A percentile compares a stretch with the other conserved stretches of the same genome.
phyloP scores from a whole-genome alignment of 495 filamentous ascomycete species.

The Aspergillus leporis region DNA sequence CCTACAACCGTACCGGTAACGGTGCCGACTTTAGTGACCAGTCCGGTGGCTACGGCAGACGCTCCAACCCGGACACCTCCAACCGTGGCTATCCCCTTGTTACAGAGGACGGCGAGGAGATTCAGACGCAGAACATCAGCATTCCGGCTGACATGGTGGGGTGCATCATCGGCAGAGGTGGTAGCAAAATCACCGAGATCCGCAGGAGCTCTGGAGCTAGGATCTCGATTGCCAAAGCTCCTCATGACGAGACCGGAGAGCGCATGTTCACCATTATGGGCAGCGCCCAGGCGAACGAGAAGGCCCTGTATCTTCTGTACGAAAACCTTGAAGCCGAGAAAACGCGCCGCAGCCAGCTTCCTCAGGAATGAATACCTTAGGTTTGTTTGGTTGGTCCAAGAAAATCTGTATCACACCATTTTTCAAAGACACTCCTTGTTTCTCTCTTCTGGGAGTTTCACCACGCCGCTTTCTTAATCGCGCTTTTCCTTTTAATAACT shows the following conservation, averaged over 20 bases:
- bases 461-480: conserved; percentile 9
- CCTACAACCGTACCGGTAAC: conserved; percentile 91
- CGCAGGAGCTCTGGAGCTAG: conserved; percentile 92
- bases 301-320: conserved; percentile 92
- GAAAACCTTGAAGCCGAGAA: conserved; percentile 99
- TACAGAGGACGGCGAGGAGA: conserved; percentile 94
- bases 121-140: conserved; percentile 98
- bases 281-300: conserved; percentile 86
- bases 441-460: conserved; percentile 18
- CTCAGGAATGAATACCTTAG: conserved; percentile 59
- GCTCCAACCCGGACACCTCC: conserved; percentile 76
- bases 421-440: not conserved
- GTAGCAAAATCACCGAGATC: conserved; percentile 97
- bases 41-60: conserved; percentile 63
- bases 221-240: conserved; percentile 97
- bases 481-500: conserved; percentile 32
- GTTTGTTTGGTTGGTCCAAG: not conserved
- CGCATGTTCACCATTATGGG: conserved; percentile 99
- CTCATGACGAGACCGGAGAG: conserved; percentile 96
- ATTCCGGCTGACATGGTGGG: conserved; percentile 99
- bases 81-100: conserved; percentile 74
- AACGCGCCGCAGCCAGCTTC: conserved; percentile 82
- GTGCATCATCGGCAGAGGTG: conserved; percentile 94
- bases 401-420: not conserved
- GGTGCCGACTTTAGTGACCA: conserved; percentile 96